Evolutionary conservation across 768 basidiomycete genomes (phyloP), one percentile per base, ranked within the genome.

Genomic region (Clitopilus hobsonii): DNA sequence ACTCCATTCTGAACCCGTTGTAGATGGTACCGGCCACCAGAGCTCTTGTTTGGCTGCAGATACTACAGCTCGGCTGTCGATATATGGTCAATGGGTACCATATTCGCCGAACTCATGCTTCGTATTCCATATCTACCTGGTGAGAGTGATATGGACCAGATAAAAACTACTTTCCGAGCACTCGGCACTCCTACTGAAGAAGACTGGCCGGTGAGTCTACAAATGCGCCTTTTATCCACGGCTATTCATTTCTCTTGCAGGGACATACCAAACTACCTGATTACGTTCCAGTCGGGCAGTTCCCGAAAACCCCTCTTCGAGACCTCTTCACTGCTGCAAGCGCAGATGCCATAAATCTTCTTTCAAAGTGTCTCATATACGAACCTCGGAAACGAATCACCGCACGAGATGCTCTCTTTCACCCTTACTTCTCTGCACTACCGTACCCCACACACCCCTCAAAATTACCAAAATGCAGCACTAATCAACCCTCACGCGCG

Each of bases 11-110:
- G 45, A 14, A 11, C 20, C 41, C 13, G 52, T 14, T 38, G 7
- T 56, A 96, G 96, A 60, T 99, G 97, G 97, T 99, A 99, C 66
- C 90, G 97, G 2, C 93, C 96, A 3, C 95, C 97, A 14, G 96
- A 99, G 68, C 81, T 99, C 8, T 76, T 99, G 5, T 96, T 92
- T 59, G 95, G 94, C 30, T 81, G 89, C 53, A 79, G 95, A 23
- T 90, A 91, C 68, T 98, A 99, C 69, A 84, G 92, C 63, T 86
- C 91, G 1, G 88, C 89, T 0, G 94, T 97, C 55, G 96, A 99
- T 69, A 84, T 94, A 27, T 99, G 96, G 96, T 97, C 95, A 8
- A 89, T 97, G 3, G 96, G 96, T 0, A 97, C 94, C 60, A 99
- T 99, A 60, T 96, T 98, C 64, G 93, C 96, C 2, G 97, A 99